Evolutionary conservation across 1,139 yeast species (phyloP).

Genomic region (Protomyces inouyei): DNA sequence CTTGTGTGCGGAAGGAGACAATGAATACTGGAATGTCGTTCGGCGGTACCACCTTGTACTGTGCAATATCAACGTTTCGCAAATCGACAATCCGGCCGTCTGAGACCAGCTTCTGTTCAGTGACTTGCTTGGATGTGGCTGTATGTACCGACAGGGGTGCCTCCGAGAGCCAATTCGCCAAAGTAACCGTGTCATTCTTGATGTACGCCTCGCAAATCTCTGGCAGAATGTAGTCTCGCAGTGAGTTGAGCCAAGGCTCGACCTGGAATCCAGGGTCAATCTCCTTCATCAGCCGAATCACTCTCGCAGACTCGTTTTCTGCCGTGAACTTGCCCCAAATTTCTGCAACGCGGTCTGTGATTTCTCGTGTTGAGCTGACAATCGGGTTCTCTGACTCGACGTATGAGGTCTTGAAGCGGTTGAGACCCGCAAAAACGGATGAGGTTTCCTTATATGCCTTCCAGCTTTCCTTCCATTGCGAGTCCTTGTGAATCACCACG

Average conservation of each 20-base stretch:
- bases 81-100: conserved; percentile 91
- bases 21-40: conserved; percentile 90
- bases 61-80: conserved; percentile 89
- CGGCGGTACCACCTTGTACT: conserved; percentile 84
- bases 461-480: conserved; percentile 65
- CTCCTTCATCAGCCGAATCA: conserved; percentile 72
- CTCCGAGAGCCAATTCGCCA: conserved; percentile 90
- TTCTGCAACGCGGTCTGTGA: conserved; percentile 65
- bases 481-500: conserved; percentile 75
- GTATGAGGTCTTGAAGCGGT: conserved; percentile 57
- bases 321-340: conserved; percentile 62
- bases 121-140: conserved; percentile 87
- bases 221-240: conserved; percentile 90
- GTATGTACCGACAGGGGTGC: conserved; percentile 95
- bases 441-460: conserved; percentile 59
- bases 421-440: conserved; percentile 61
- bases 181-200: conserved; percentile 76
- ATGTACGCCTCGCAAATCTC: conserved; percentile 94
- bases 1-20: conserved; percentile 95
- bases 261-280: conserved; percentile 85
- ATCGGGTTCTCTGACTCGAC: conserved; percentile 95
- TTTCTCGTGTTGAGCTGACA: conserved; percentile 71
- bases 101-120: conserved; percentile 85
- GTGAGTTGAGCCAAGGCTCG: conserved; percentile 73
- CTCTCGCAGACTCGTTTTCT: conserved; percentile 94